Evolutionary conservation across 257 asterid genomes (phyloP).

Genomic region (Gynochthodes officinalis): DNA sequence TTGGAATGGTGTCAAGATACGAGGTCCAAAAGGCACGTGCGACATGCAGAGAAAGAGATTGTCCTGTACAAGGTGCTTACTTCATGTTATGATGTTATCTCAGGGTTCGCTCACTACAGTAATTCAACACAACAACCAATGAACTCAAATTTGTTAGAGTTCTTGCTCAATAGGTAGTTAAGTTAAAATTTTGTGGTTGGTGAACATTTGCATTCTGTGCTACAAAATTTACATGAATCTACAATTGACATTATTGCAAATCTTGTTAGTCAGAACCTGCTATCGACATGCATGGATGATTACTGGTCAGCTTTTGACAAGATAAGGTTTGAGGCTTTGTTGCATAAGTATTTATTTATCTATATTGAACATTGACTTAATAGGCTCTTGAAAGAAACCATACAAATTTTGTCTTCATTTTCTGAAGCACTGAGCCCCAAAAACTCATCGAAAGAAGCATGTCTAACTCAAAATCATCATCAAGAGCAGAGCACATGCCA

Average conservation of each 20-base stretch:
- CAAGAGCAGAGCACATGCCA: slow-evolving; percentile 33
- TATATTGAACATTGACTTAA: slow-evolving; percentile 5
- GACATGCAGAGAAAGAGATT: slow-evolving; percentile 70
- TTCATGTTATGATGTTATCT: slow-evolving; percentile 65
- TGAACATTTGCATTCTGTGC: not conserved
- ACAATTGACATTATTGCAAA: slow-evolving; percentile 25
- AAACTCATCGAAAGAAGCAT: slow-evolving; percentile 41
- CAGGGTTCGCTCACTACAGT: slow-evolving; percentile 73
- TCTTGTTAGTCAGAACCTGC: slow-evolving; percentile 55
- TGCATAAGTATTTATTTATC: slow-evolving; percentile 15
- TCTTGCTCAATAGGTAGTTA: slow-evolving; percentile 68
- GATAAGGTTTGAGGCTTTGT: slow-evolving; percentile 40
- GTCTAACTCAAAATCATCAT: slow-evolving; percentile 28
- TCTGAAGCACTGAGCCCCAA: slow-evolving; percentile 51
- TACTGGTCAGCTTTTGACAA: slow-evolving; percentile 67
- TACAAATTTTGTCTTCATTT: slow-evolving; percentile 1
- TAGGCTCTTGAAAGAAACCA: not conserved
- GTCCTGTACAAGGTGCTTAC: slow-evolving; percentile 56
- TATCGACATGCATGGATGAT: slow-evolving; percentile 67
- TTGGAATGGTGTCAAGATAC: slow-evolving; percentile 36
- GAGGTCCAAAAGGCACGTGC: slow-evolving; percentile 49
- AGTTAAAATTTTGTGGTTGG: slow-evolving; percentile 8
- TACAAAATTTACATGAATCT: slow-evolving; percentile 3
- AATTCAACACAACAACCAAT: slow-evolving; percentile 53
- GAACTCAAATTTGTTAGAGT: slow-evolving; percentile 51